Evolutionary conservation across 139 green algal genomes (phyloP).

Genomic region (Zygnema circumcarinatum): DNA sequence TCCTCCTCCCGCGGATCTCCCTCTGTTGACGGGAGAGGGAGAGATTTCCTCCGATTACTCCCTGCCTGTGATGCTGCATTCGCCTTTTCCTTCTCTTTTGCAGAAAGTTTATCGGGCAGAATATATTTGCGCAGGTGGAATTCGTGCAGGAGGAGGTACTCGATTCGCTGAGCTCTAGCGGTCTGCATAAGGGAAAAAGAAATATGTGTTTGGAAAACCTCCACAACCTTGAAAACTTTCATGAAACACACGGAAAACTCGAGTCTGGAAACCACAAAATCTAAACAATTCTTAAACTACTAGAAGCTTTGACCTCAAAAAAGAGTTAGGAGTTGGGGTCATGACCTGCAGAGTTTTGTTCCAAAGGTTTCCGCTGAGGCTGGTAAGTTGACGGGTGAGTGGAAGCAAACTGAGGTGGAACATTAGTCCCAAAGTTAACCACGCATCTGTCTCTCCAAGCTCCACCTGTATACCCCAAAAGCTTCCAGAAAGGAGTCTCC

Average conservation of each 20-base stretch:
- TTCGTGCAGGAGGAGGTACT: slow-evolving; percentile 98
- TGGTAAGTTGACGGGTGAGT: slow-evolving; percentile 84
- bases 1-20: neutral
- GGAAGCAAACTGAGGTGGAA: slow-evolving; percentile 69
- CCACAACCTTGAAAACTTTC: neutral
- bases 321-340: too few species aligned
- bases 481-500: too few species aligned
- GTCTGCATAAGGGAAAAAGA: slow-evolving; percentile 55
- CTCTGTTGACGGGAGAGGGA: neutral
- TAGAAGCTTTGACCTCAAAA: slow-evolving; percentile 3
- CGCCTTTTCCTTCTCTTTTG: slow-evolving; percentile 52
- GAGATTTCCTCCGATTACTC: neutral
- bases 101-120: slow-evolving; percentile 88
- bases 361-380: slow-evolving; percentile 85
- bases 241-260: neutral
- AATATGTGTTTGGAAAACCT: neutral
- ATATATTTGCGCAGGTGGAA: slow-evolving; percentile 97
- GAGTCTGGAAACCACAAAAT: slow-evolving; percentile 7
- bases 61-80: neutral
- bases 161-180: slow-evolving; percentile 93
- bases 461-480: slow-evolving; percentile 52
- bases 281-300: slow-evolving; percentile 8
- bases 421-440: slow-evolving; percentile 87
- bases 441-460: slow-evolving; percentile 85
- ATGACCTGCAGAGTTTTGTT: slow-evolving; percentile 77